These are phyloP conservation scores for Tylopilus orsonianus DNA, from an alignment of 1,284 basidiomycete species.

Conservation along the genomic window DNA sequence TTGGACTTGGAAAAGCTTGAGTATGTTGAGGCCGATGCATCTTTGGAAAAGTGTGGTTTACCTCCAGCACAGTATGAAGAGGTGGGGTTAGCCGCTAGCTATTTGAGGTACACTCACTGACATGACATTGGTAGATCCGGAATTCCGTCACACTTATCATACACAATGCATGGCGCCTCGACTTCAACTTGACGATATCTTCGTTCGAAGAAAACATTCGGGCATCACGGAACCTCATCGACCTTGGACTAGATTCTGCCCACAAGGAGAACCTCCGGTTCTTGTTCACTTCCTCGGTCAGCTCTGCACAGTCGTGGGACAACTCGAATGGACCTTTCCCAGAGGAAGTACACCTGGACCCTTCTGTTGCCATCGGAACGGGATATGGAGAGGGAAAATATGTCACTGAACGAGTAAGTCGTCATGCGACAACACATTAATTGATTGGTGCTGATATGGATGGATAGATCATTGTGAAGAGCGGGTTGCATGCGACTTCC, in stretches of 20 bases:
- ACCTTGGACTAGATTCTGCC: slow-evolving; percentile 30
- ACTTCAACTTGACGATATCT: slow-evolving; percentile 41
- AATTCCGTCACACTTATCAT: neutral
- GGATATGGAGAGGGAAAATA: slow-evolving; percentile 29
- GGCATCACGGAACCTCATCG: slow-evolving; percentile 37
- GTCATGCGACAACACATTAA: neutral
- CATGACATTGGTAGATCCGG: neutral
- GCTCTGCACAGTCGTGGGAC: slow-evolving; percentile 27
- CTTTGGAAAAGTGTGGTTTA: slow-evolving; percentile 13
- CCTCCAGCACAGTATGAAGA: slow-evolving; percentile 6
- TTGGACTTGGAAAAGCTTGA: slow-evolving; percentile 12
- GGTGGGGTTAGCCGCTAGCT: slow-evolving; percentile 2
- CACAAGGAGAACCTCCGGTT: slow-evolving; percentile 18
- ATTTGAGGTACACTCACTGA: too few relatives aligned
- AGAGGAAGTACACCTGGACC: slow-evolving; percentile 25
- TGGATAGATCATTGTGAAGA: neutral
- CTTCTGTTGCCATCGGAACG: slow-evolving; percentile 16
- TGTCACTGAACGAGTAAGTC: neutral
- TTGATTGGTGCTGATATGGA: neutral
- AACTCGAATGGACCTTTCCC: slow-evolving; percentile 25
- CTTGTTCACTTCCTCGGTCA: slow-evolving; percentile 35
- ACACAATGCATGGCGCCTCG: slow-evolving; percentile 41
- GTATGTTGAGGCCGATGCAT: slow-evolving; percentile 15
- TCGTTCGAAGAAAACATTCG: slow-evolving; percentile 39
- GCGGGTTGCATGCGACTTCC: neutral